Base-by-base conservation (phyloP, 768 basidiomycete species). In the Lactarius sanguifluus region DNA sequence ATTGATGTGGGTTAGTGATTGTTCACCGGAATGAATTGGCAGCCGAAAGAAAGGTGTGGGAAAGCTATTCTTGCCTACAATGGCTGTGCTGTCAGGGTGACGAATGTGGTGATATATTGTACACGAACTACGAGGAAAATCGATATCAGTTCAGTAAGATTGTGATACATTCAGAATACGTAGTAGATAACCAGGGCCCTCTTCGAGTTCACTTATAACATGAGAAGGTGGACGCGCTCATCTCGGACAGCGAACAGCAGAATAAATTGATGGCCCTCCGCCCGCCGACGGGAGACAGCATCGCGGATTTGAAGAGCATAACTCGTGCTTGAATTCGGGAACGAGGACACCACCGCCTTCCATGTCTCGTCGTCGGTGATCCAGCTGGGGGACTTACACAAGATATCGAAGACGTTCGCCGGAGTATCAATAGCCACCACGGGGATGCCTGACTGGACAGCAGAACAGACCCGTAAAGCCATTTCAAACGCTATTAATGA, bases 361-460 rank as follows among this genome's bases (percentile, higher is more conserved):
- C 92, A 91, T 0, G 80, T 79, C 45, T 92, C 90, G 54, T 94
- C 92, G 66, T 91, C 90, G 5, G 81, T 81, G 30, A 92, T 76
- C 92, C 92, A 93, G 18, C 77, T 74, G 4, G 85, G 72, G 41
- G 75, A 84, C 72, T 79, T 82, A 34, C 81, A 80, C 79, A 94
- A 83, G 2, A 79, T 71, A 57, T 91, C 89, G 68, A 92, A 92
- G 1, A 85, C 81, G 8, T 77, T 65, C 0, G 81, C 74, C 1
- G 85, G 77, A 12, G 92, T 86, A 64, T 93, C 91, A 16, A 93
- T 81, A 2, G 85, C 90, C n/a, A 94, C 76, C 25, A 84, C 85
- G 1, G 89, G 88, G 67, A 90, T 79, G 12, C 85, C 85, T 12
- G 77, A 80, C 65, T 86, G 83, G 30, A 89, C 77, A 0, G 86